Base-by-base conservation (phyloP, 1,139 yeast genomes). In the Candida labiduridarum region DNA sequence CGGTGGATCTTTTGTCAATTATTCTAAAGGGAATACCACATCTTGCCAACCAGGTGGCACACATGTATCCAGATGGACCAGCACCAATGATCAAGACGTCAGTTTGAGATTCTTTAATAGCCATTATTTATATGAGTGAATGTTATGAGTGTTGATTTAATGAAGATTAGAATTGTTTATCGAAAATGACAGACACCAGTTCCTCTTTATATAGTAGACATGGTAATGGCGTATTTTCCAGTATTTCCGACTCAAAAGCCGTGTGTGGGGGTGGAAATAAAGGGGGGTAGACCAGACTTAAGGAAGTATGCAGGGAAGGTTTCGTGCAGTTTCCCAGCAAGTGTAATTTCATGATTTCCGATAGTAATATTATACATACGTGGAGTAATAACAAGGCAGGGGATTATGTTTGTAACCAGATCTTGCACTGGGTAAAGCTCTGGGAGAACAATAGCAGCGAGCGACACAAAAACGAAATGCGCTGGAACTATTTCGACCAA, bases 31-130 rank as follows among this genome's bases (percentile, higher is more conserved):
- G 55, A 19, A 59, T 54, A 19, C 73, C 73, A 15, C 67, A 55
- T 33, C 73, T 58, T 9, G 66, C 67, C 49, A 62, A 59, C 65
- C 67, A 63, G 41, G 57, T 58, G 15, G 68, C 67, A 39, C 64
- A 62, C 67, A 63, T 64, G 45, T 57, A 56, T 9, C 69, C 73
- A 10, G 73, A 67, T 7, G 73, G 73, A 30, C 73, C 73, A 27
- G 74, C 74, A 19, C 73, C 73, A 40, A 69, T 59, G 33, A 68
- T 65, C 31, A 68, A 57, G 7, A 68, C 73, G 52, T 68, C 73
- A 14, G 63, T 60, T 33, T 63, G 52, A 5, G 68, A 59, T 45
- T 56, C 57, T 43, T 53, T 62, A 52, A 53, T 56, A 10, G 46
- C 29, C 46, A 44, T 44, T 19, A 11, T 41, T 41, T 15, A 12